These are phyloP conservation scores for Vigna radiata DNA, from an alignment of 306 rosid species.

Conservation along the genomic window DNA sequence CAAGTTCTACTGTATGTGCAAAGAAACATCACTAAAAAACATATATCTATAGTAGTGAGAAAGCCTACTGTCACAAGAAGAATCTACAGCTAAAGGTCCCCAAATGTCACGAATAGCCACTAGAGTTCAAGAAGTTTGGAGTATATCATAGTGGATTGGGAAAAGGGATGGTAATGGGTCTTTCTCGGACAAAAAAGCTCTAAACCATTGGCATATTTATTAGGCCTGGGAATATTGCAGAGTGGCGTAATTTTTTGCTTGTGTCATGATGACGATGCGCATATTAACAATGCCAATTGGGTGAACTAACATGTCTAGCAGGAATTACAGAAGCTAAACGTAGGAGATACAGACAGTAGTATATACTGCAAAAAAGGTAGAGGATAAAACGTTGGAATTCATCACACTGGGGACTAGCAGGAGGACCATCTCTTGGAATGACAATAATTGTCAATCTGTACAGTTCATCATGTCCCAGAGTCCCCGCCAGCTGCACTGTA, in stretches of 20 bases:
- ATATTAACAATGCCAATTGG: not conserved
- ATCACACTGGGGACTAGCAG: not conserved
- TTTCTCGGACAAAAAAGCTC: not conserved
- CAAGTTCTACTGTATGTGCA: conserved; percentile 11
- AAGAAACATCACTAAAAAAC: conserved; percentile 14
- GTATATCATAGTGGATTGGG: not conserved
- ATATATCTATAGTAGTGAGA: not conserved
- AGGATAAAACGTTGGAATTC: not conserved
- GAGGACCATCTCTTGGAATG: conserved; percentile 3
- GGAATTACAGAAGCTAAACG: not conserved
- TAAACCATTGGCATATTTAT: not conserved
- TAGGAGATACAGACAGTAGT: not conserved
- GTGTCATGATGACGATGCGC: not conserved
- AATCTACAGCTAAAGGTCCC: not conserved
- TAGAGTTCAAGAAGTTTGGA: not conserved
- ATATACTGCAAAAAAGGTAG: not conserved
- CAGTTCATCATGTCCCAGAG: not conserved
- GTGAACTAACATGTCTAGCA: not conserved
- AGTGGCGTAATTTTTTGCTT: not conserved
- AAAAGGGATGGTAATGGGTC: not conserved
- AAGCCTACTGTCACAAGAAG: not conserved
- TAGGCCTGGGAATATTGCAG: not conserved
- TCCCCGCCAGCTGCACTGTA: not conserved
- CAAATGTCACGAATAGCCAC: not conserved
- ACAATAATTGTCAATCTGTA: not conserved